Conservation (phyloP, 352 stramenopile species). For the Plasmopara muralis region DNA sequence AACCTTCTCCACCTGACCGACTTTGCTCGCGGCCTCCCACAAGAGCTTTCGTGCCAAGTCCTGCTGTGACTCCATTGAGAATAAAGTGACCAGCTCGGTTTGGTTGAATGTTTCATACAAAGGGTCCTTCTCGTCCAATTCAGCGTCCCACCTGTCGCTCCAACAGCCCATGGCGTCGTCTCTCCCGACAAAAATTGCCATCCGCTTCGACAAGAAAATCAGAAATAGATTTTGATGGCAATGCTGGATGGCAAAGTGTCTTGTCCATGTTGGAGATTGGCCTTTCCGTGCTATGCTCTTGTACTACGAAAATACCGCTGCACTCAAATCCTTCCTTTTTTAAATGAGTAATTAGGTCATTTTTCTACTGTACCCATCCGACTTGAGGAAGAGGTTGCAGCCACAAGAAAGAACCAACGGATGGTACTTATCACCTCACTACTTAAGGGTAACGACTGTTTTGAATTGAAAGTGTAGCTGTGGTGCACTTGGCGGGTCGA, state of each 20-base stretch:
- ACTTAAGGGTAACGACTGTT: too few species aligned
- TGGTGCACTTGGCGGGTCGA: too few species aligned
- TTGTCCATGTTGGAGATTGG: slow-evolving; percentile 19
- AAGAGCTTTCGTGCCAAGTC: slow-evolving; percentile 21
- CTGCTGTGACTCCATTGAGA: slow-evolving; percentile 6
- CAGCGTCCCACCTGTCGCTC: slow-evolving; percentile 9
- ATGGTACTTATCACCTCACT: too few species aligned
- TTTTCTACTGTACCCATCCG: not conserved
- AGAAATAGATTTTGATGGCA: slow-evolving; percentile 11
- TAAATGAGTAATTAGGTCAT: too few species aligned
- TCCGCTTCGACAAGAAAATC: slow-evolving; percentile 9
- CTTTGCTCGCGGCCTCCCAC: slow-evolving; percentile 21
- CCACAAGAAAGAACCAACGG: too few species aligned
- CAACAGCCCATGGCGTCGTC: slow-evolving; percentile 8
- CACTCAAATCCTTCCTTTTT: not conserved
- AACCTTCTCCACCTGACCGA: slow-evolving; percentile 10
- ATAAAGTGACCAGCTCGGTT: slow-evolving; percentile 11
- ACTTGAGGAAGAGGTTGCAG: not conserved
- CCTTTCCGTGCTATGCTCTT: slow-evolving; percentile 12
- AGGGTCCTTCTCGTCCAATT: slow-evolving; percentile 14
- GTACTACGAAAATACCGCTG: not conserved
- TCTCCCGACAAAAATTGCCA: slow-evolving; percentile 26
- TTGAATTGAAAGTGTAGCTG: too few species aligned
- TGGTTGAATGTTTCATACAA: slow-evolving; percentile 17
- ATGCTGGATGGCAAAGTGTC: slow-evolving; percentile 15